These are phyloP conservation scores for Hypoxylon sp. DNA, from an alignment of 2,329 filamentous ascomycete species.

Conservation along the genomic window DNA sequence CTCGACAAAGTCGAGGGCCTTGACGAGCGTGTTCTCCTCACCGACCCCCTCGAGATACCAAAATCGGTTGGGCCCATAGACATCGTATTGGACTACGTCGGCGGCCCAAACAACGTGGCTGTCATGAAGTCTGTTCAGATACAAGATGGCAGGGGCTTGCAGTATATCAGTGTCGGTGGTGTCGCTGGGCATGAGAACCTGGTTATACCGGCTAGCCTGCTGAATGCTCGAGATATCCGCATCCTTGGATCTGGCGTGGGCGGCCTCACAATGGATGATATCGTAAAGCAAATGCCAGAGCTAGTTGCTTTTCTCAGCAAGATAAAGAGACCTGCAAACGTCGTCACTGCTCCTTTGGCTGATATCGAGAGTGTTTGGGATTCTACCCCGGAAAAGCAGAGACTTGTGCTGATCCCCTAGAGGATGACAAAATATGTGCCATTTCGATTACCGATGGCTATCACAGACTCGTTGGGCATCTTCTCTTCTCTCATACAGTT, in stretches of 20 bases:
- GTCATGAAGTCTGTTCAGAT: constrained; percentile 31
- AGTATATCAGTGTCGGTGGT: constrained; percentile 25
- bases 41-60: constrained; percentile 20
- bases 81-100: constrained; percentile 34
- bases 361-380: constrained; percentile 30
- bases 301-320: constrained; percentile 21
- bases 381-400: constrained; percentile 26
- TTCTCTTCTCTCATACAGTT: too few species aligned
- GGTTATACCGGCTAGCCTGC: constrained; percentile 20
- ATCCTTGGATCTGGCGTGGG: constrained; percentile 35
- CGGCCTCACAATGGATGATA: constrained; percentile 19
- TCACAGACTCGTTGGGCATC: too few species aligned
- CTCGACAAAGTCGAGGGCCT: constrained; percentile 27
- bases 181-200: constrained; percentile 23
- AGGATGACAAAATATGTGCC: background rate
- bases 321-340: constrained; percentile 24
- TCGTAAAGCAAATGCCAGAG: constrained; percentile 21
- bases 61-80: constrained; percentile 29
- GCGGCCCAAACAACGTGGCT: constrained; percentile 14
- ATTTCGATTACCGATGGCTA: background rate
- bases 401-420: constrained; percentile 35
- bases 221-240: constrained; percentile 21
- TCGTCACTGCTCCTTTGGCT: constrained; percentile 29
- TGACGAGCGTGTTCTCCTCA: constrained; percentile 24
- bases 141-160: constrained; percentile 10